phyloP scores from a whole-genome alignment of 306 rosid genomes.

The Cucumis cinereus region DNA sequence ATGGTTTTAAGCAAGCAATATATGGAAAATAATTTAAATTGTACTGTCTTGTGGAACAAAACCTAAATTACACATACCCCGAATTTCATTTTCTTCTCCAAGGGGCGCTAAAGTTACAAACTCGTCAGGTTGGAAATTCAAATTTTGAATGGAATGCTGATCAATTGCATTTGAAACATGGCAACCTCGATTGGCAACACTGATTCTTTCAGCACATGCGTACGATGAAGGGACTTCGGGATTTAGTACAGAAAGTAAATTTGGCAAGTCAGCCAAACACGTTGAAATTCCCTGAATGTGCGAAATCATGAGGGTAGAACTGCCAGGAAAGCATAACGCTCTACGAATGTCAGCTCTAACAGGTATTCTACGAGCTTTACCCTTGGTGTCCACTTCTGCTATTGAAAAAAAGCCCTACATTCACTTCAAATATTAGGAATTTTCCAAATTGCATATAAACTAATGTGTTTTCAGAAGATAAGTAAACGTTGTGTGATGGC shows the following conservation, averaged over 20 bases:
- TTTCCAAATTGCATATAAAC: background rate
- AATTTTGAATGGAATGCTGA: conserved; percentile 9
- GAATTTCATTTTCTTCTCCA: background rate
- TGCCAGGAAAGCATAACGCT: conserved; percentile 85
- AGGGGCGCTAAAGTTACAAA: background rate
- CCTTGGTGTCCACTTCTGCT: conserved; percentile 72
- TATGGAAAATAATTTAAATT: background rate
- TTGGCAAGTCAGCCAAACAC: conserved; percentile 22
- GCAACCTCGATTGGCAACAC: background rate
- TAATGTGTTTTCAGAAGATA: background rate
- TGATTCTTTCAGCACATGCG: conserved; percentile 14
- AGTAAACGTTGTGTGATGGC: background rate
- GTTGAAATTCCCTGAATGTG: conserved; percentile 36
- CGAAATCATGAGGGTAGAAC: conserved; percentile 79
- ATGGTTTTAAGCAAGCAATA: background rate
- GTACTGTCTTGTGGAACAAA: background rate
- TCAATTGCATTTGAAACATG: conserved; percentile 12
- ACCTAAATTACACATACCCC: conserved; percentile 24
- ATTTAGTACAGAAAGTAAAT: conserved; percentile 24
- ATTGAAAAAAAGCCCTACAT: conserved; percentile 63
- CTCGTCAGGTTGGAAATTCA: conserved; percentile 20
- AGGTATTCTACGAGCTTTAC: conserved; percentile 58
- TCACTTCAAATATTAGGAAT: conserved; percentile 1
- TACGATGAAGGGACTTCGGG: conserved; percentile 23
- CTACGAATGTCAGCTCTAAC: conserved; percentile 62